Percentiles rank a stretch among this genome's conserved stretches.
These are phyloP conservation scores for Penicillium taxi DNA, from an alignment of 495 filamentous ascomycete species.

Conservation along the genomic window DNA sequence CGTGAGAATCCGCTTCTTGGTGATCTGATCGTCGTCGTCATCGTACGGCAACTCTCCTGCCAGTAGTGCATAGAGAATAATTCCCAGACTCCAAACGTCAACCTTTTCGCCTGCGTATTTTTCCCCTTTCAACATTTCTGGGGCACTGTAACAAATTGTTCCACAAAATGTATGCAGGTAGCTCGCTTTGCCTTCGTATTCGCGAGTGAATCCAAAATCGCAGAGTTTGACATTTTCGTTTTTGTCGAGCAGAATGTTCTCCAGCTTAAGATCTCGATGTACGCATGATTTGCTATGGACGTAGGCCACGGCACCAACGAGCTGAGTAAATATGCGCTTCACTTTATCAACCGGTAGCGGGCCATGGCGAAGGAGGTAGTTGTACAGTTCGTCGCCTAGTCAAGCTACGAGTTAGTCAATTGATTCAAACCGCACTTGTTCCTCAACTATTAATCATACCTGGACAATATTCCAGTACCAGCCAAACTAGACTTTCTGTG, in stretches of 20 bases:
- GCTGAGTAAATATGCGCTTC: constrained; percentile 89
- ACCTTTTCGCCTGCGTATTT: constrained; percentile 97
- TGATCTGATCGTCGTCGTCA: constrained; percentile 82
- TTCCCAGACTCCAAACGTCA: constrained; percentile 95
- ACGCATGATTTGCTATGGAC: constrained; percentile 95
- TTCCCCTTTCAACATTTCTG: constrained; percentile 97
- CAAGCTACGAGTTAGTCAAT: constrained; percentile 1
- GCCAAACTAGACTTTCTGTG: constrained; percentile 88
- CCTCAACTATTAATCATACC: constrained; percentile 46
- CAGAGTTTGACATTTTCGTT: constrained; percentile 97
- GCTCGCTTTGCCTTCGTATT: constrained; percentile 92
- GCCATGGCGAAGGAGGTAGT: constrained; percentile 83
- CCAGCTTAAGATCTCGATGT: constrained; percentile 91
- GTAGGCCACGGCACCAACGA: constrained; percentile 91
- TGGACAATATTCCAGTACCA: constrained; percentile 93
- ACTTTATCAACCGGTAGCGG: constrained; percentile 80
- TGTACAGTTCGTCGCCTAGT: constrained; percentile 91
- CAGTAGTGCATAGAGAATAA: constrained; percentile 89
- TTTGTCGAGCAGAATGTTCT: constrained; percentile 96
- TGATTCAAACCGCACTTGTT: background rate
- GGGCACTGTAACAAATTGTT: constrained; percentile 94
- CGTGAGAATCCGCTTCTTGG: constrained; percentile 73
- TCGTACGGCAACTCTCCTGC: constrained; percentile 93
- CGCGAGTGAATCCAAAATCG: constrained; percentile 95
- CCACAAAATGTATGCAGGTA: constrained; percentile 97